A percentile compares a stretch with the other conserved stretches of the same genome.
phyloP scores from a whole-genome alignment of 83 land plant species.

The Diphasiastrum complanatum region DNA sequence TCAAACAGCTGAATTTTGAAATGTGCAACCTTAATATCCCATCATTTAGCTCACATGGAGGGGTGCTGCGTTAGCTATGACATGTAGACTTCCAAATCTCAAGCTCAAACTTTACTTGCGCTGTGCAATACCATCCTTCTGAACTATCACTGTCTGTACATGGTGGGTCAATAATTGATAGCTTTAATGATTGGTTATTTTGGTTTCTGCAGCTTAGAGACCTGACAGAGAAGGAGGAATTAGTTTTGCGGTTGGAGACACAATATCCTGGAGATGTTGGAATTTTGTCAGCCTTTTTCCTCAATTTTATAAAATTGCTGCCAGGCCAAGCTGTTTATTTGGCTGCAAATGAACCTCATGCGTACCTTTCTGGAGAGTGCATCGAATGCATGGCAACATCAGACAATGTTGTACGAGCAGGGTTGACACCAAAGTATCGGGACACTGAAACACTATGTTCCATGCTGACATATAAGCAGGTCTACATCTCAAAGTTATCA shows the following conservation, averaged over 20 bases:
- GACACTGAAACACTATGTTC: conserved; percentile 84
- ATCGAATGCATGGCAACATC: conserved; percentile 99
- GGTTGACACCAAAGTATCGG: conserved; percentile 75
- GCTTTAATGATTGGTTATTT: neutral
- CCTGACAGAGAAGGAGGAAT: conserved; percentile 65
- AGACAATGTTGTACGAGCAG: conserved; percentile 96
- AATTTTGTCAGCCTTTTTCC: conserved; percentile 64
- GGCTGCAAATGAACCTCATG: conserved; percentile 92
- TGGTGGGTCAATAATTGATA: neutral
- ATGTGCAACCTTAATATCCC: too few relatives aligned
- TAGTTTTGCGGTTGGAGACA: conserved; percentile 58
- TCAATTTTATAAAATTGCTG: conserved; percentile 60
- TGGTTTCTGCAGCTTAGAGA: conserved; percentile 38
- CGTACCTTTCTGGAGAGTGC: conserved; percentile 74
- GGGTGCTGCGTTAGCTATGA: too few relatives aligned
- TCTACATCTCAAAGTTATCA: too few relatives aligned
- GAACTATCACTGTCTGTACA: neutral
- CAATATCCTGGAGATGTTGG: conserved; percentile 91
- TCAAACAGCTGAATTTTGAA: too few relatives aligned
- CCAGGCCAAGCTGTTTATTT: conserved; percentile 83
- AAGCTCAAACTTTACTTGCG: too few relatives aligned
- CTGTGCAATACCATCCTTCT: neutral
- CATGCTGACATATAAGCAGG: conserved; percentile 96
- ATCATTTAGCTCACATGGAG: too few relatives aligned
- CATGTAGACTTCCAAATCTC: too few relatives aligned